Base-by-base conservation (phyloP, 106 monocot species). In the Dendrobium catenatum region DNA sequence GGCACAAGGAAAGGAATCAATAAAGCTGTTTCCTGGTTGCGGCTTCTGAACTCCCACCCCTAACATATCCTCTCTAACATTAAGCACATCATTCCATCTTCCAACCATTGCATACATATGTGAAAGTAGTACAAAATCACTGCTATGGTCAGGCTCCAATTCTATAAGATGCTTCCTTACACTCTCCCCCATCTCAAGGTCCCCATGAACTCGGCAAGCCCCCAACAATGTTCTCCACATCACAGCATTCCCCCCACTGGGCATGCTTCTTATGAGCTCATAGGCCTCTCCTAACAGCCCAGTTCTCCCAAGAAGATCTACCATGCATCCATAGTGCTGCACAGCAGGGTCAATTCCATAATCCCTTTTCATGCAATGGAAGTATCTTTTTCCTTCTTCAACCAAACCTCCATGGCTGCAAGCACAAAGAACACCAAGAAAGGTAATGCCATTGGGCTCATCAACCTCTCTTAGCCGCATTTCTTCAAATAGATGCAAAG, bases 141-240 rank as follows among this genome's bases (percentile, higher is more conserved):
- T 70, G 78, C 89, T 89, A 18, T 92, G 84, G 80, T 89, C 82
- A 6, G 91, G 89, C 13, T 89, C 89, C 55, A 89, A 31, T 20
- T 86, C 84, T 8, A 66, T 54, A 2, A 92, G 81, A 61, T 66
- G 85, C 74, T 70, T 61, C 78, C 82, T 81, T 4, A 87, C 87
- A 4, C 37, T 66, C 76, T 88, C 82, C 3, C 88, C 92, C 8
- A 89, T 74, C 55, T 84, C 80, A 22, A 87, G 16, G 17, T 92
- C 68, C 7, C 83, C 87, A 16, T 92, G 87, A 67, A 86, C 79
- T 51, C 86, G 72, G 80, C 92, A 92, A 0, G 92, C 89, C 1
- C 85, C 89, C 27, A 92, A 80, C 82, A 92, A 68, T 24, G 89
- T 83, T 72, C 89, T 89, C 92, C 92, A 92, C 19, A 92, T 79